Base-by-base conservation (phyloP, 2,329 filamentous ascomycete species). In the Colletotrichum phormii region DNA sequence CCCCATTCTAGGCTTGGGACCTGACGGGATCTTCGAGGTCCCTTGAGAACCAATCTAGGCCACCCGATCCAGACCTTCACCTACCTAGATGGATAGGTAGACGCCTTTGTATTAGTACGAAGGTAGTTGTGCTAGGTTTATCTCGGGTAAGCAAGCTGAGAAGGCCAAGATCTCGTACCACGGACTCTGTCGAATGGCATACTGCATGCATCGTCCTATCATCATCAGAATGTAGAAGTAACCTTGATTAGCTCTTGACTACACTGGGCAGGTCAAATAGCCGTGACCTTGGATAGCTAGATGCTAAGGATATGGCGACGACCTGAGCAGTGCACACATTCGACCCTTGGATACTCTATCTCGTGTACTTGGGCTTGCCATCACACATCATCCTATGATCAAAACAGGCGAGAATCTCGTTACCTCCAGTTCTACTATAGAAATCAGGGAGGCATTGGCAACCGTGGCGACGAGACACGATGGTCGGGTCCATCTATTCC, bases 341-440 rank as follows among this genome's bases (percentile, higher is more conserved):
- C 42, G 42, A n/a, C 15, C 8, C 42, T 4, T 15, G 18, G 18
- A 49, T 49, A 49, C 42, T 49, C 18, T 18, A 49, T 49, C 42
- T 49, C 42, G 42, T 49, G 18, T 49, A 49, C 42, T 49, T 49
- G 42, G 42, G 42, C 18, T 49, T 49, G n/a, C 42, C 42, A n/a
- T 49, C 18, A 49, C 18, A 49, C 42, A 18, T n/a, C 42, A 49
- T 18, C 8, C 7, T 18, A n/a, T 49, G 18, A n/a, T n/a, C 42
- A 49, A n/a, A 49, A 49, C 18, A 49, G 42, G 42, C 42, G 37
- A 69, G 69, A 64, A 60, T 60, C 8, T 35, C 59, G 31, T 72
- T 69, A 59, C 65, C 64, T 71, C 63, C 69, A 69, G 64, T 72
- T 72, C 65, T 72, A 59, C 60, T 63, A 42, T 58, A 55, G 65